Base-by-base conservation (phyloP, 805 yeast species). In the Saturnispora bothae region DNA sequence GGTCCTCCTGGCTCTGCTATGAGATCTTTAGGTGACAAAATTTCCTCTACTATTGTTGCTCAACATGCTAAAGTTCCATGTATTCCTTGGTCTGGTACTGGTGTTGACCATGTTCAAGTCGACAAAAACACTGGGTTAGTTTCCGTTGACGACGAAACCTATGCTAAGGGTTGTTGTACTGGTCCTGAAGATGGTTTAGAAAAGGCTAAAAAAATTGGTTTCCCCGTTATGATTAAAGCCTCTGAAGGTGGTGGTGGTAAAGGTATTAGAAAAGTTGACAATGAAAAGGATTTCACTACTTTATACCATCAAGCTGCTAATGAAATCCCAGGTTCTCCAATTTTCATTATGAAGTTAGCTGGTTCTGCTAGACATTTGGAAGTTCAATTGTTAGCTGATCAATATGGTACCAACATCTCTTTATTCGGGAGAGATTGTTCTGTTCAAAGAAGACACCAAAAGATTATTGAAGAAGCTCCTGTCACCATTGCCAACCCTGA, bases 171-270 rank as follows among this genome's bases (percentile, higher is more conserved):
- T 50, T 89, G 96, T 64, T 83, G 86, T 56, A 62, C 66, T 5
- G 68, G 77, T 29, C 86, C 97, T 34, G 92, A 80, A 53, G 95
- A 89, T 53, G 99, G 97, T 46, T 69, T 92, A 40, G 70, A 49
- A 31, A 83, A 82, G 59, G 98, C 98, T 43, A 74, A 69, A 51
- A 60, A 71, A 53, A 88, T 92, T 53, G 98, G 98, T 2, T 86
- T 92, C 68, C 99, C 99, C 23, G 95, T 92, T 39, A 92, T 92
- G 99, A 78, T 92, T 57, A 92, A 92, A 64, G 98, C 98, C 35
- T 86, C 96, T 42, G 99, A 92, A 76, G 99, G 99, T 70, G 99
- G 99, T 64, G 99, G 99, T 67, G 99, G 99, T 70, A 92, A 92
- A 66, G 99, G 99, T 74, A 92, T 92, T 61, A 81, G 99, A 69